Evolutionary conservation across 2,329 filamentous ascomycete genomes (phyloP), one percentile per base, ranked within the genome.

Genomic region (Metarhizium robertsii): DNA sequence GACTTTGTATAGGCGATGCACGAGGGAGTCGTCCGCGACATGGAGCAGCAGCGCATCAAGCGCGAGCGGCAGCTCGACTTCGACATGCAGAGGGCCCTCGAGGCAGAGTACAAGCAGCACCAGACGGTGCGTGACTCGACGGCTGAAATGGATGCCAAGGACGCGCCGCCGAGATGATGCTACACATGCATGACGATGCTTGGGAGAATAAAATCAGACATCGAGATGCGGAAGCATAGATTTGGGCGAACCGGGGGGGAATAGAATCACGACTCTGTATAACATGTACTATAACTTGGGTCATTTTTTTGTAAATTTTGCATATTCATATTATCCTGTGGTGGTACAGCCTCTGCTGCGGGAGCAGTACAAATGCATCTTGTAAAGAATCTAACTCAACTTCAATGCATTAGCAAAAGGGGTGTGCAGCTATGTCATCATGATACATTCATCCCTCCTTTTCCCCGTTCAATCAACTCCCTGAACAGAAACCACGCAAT

Each of bases 41-140:
- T 96, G 79, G 92, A 97, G 67, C 90, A 95, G 67, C 92, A 96
- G 69, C 85, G 88, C 49, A 70, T 96, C 61, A 96, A 96, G 74
- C 81, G 83, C 61, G 94, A 99, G 71, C 86, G 94, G 57, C 89
- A 95, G 70, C 83, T 91, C 53, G 94, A 99, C 68, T 99, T 99
- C 66, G 92, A 97, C 61, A 84, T 95, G 81, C 94, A 99, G 69
- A 82, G 79, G 60, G 81, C 80, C 6, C 76, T 99, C 50, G 92
- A 97, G 73, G 82, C 87, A 65, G 89, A 99, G 70, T 97, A 96
- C 71, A 85, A 86, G 69, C 92, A 92, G 70, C 78, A 91, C 36
- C 94, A 99, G 74, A 88, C 76, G 4, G 92, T 97, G 34, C 80
- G 78, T 55, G 66, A 67, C 48, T 67, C 71, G 18, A 62, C 67